These are phyloP conservation scores for Fraxinus xanthoxyloides DNA, from an alignment of 305 asterid species.

Conservation along the genomic window DNA sequence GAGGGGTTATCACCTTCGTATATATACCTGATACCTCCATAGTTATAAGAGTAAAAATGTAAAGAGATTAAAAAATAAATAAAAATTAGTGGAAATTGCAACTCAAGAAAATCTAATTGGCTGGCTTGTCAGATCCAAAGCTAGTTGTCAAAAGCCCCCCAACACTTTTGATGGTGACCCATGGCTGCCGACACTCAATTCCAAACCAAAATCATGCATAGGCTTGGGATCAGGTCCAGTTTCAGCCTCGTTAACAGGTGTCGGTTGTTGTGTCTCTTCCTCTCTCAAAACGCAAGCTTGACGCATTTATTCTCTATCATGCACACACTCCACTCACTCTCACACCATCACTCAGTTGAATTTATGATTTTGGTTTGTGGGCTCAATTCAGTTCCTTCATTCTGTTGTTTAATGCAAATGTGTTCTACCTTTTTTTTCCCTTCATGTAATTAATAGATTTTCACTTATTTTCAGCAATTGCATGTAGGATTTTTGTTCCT, in stretches of 20 bases:
- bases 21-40: too few species aligned
- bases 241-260: constrained; percentile 18
- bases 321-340: constrained; percentile 3
- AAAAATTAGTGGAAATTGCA: background rate
- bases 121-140: constrained; percentile 20
- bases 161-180: constrained; percentile 38
- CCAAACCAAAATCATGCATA: constrained; percentile 27
- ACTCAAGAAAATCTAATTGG: constrained; percentile 10
- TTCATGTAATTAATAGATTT: background rate
- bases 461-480: background rate
- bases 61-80: too few species aligned
- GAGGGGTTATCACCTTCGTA: too few species aligned
- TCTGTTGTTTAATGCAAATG: constrained; percentile 14
- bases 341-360: background rate
- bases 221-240: constrained; percentile 31
- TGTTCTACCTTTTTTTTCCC: background rate
- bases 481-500: constrained; percentile 6
- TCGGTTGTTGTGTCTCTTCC: constrained; percentile 26
- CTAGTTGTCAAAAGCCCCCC: constrained; percentile 10
- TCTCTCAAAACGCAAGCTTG: constrained; percentile 15
- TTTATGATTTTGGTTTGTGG: background rate
- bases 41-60: too few species aligned
- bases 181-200: constrained; percentile 74
- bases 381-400: background rate
- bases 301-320: background rate